phyloP scores from a whole-genome alignment of 176 grass and related monocot genomes.

The Paspalum notatum region DNA sequence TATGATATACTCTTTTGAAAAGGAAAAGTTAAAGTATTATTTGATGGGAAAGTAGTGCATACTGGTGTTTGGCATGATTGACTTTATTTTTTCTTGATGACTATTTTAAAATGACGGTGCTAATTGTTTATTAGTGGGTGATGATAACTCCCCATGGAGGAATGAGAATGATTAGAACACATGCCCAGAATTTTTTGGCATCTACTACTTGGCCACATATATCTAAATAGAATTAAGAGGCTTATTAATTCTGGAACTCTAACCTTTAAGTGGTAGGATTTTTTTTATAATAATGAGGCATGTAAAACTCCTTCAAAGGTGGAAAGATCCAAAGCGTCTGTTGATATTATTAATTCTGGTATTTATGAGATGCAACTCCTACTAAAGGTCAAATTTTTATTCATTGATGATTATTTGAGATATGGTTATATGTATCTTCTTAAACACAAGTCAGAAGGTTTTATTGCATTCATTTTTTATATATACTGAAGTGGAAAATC shows the following conservation, averaged over 20 bases:
- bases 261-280: slow-evolving; percentile 16
- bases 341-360: slow-evolving; percentile 18
- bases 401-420: slow-evolving; percentile 21
- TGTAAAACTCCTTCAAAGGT: neutral
- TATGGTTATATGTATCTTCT: slow-evolving; percentile 14
- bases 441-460: slow-evolving; percentile 25
- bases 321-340: neutral
- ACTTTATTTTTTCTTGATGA: slow-evolving; percentile 12
- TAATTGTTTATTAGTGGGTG: neutral
- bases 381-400: slow-evolving; percentile 10
- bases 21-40: neutral
- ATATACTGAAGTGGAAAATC: slow-evolving; percentile 9
- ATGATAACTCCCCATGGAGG: neutral
- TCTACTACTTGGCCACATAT: slow-evolving; percentile 1
- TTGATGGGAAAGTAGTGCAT: neutral
- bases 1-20: neutral
- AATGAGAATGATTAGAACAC: neutral
- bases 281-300: neutral
- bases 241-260: slow-evolving; percentile 36
- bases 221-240: slow-evolving; percentile 26
- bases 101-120: neutral
- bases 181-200: slow-evolving; percentile 17
- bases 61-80: neutral
- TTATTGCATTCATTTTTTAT: slow-evolving; percentile 1
- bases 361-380: slow-evolving; percentile 7